Base-by-base conservation (phyloP, 768 basidiomycete species). In the Kwoniella bestiolae region DNA sequence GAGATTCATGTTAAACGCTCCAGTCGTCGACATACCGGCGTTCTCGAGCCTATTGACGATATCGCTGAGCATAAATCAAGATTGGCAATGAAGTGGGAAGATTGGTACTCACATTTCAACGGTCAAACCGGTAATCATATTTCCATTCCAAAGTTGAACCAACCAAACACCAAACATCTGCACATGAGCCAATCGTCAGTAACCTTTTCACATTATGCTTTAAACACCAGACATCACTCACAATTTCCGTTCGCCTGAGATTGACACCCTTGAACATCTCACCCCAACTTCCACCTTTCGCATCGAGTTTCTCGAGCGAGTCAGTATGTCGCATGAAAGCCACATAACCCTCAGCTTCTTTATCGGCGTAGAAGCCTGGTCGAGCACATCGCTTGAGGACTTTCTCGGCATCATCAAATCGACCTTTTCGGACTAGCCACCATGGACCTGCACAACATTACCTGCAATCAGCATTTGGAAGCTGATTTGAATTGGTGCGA, bases 331-430 rank as follows among this genome's bases (percentile, higher is more conserved):
- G 38, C 71, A 78, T 74, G 52, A 65, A 68, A 32, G 75, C 69
- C 8, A 74, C 66, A 28, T 56, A 64, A 21, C 67, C 67, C 25
- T 57, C 69, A 3, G 66, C 68, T 34, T 74, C 67, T 18, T 64
- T 57, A 23, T 65, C 65, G 47, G 55, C 53, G 51, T 65, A 71
- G 61, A 69, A 58, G 23, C 57, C 67, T 23, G 64, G 57, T 55
- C 52, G n/a, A 18, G 70, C 64, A n/a, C 78, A 63, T 34, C 73
- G 61, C 5, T 45, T 45, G n/a, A 82, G 26, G 18, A 65, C 35
- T 21, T 67, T 45, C 49, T 77, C 74, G 9, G 82, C 82, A 1
- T 80, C 75, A n/a, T 79, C 78, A 44, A 72, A 59, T 21, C 76
- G 69, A 18, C 76, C 80, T 26, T 76, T 47, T 35, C 68, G 65